Percentiles rank a stretch among this genome's conserved stretches.
Evolutionary conservation across 352 stramenopile genomes (phyloP).

Genomic region (Globisporangium irregulare): DNA sequence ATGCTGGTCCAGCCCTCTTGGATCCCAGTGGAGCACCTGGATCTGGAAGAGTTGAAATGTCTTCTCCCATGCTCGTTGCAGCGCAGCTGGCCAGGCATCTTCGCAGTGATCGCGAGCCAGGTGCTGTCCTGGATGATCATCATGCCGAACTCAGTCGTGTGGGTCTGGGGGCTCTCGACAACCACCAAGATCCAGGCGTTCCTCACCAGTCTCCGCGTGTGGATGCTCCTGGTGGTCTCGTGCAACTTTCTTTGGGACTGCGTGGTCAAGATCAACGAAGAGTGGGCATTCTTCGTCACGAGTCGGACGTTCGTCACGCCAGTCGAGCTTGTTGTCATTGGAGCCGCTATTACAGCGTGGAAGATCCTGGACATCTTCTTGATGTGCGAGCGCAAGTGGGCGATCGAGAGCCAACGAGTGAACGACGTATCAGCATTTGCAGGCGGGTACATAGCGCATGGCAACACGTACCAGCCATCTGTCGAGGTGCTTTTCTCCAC

Average conservation of each 20-base stretch:
- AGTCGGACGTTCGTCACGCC: slow-evolving; percentile 25
- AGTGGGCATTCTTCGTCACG: slow-evolving; percentile 30
- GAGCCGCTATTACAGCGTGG: slow-evolving; percentile 15
- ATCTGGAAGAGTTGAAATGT: slow-evolving; percentile 9
- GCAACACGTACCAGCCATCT: slow-evolving; percentile 28
- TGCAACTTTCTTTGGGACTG: slow-evolving; percentile 33
- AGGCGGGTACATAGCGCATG: slow-evolving; percentile 18
- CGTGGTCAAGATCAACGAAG: slow-evolving; percentile 34
- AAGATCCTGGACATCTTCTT: slow-evolving; percentile 21
- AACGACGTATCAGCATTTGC: slow-evolving; percentile 20
- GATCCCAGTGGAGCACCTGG: slow-evolving; percentile 16
- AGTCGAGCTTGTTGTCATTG: slow-evolving; percentile 26
- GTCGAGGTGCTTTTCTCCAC: slow-evolving; percentile 19
- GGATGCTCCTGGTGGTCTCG: slow-evolving; percentile 33
- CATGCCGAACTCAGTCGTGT: slow-evolving; percentile 51
- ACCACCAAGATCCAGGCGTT: slow-evolving; percentile 39
- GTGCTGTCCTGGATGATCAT: slow-evolving; percentile 59
- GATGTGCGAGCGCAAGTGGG: slow-evolving; percentile 29
- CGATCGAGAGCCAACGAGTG: slow-evolving; percentile 26
- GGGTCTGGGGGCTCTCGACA: slow-evolving; percentile 33
- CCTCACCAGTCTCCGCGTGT: slow-evolving; percentile 38
- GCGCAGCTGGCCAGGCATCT: slow-evolving; percentile 34
- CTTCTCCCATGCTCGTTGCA: slow-evolving; percentile 35
- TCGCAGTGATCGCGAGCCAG: slow-evolving; percentile 26
- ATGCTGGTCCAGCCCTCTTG: slow-evolving; percentile 12